These are phyloP conservation scores for Pseudocercospora fuligena DNA, from an alignment of 2,329 filamentous ascomycete species.

Conservation along the genomic window DNA sequence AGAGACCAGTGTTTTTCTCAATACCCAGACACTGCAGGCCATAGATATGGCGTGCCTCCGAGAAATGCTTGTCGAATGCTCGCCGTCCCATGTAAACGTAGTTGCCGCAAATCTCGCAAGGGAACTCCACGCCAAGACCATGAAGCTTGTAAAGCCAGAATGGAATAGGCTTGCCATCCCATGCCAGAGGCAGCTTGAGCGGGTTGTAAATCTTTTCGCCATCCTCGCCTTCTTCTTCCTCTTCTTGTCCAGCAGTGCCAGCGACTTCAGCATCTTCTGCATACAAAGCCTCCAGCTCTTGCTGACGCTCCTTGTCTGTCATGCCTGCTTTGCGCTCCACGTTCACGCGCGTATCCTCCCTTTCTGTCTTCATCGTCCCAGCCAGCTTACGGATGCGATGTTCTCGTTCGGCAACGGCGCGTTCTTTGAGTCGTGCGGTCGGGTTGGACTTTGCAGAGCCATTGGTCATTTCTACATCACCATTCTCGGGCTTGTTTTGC, in stretches of 20 bases:
- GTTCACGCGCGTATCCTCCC: conserved; percentile 87
- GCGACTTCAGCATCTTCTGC: conserved; percentile 63
- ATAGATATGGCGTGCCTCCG: conserved; percentile 89
- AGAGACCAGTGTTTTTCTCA: conserved; percentile 79
- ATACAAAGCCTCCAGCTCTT: conserved; percentile 88
- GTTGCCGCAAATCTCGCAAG: conserved; percentile 96
- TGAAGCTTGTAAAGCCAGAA: conserved; percentile 99
- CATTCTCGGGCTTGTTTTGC: conserved; percentile 45
- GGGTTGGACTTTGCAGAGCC: conserved; percentile 25
- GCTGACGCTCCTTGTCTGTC: conserved; percentile 93
- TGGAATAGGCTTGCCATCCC: conserved; percentile 98
- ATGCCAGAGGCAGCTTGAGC: conserved; percentile 90
- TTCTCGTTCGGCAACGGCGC: conserved; percentile 87
- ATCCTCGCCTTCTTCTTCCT: conserved; percentile 64
- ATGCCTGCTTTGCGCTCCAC: conserved; percentile 96
- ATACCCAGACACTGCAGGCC: conserved; percentile 93
- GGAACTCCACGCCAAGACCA: conserved; percentile 90
- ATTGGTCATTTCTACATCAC: conserved; percentile 32
- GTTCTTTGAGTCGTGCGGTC: conserved; percentile 72
- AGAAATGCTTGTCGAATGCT: conserved; percentile 98
- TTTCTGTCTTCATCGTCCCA: conserved; percentile 81
- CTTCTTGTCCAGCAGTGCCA: conserved; percentile 52
- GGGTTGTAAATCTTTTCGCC: conserved; percentile 96
- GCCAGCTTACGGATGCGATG: conserved; percentile 80
- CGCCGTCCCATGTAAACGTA: conserved; percentile 98